Evolutionary conservation across 108 stramenopile genomes (phyloP), one percentile per base, ranked within the genome.

Genomic region (Nitzschia sp.): DNA sequence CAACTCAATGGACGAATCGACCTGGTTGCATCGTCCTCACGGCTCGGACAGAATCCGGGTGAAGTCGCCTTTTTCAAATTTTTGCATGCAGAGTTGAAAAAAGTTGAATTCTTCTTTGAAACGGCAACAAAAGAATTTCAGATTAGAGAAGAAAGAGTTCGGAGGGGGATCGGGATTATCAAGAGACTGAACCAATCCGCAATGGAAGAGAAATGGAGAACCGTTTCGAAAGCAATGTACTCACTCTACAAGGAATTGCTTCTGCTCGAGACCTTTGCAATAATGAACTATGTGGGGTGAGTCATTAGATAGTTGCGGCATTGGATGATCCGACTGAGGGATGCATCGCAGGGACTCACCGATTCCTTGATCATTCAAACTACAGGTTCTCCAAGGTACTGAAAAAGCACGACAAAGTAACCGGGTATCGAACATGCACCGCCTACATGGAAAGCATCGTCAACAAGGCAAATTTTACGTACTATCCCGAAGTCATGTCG

Each of bases 331-430:
- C n/a, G n/a, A n/a, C n/a, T n/a, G n/a, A n/a, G n/a, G n/a, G n/a
- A n/a, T n/a, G n/a, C n/a, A n/a, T n/a, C n/a, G n/a, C n/a, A n/a
- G n/a, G n/a, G n/a, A n/a, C n/a, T n/a, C n/a, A n/a, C n/a, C n/a
- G n/a, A n/a, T n/a, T n/a, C n/a, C n/a, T n/a, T n/a, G n/a, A n/a
- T n/a, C n/a, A n/a, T n/a, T n/a, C n/a, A n/a, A n/a, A n/a, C n/a
- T n/a, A n/a, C n/a, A n/a, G n/a, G 27, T 97, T 96, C 77, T 86
- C 87, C 64, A 98, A 98, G 80, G 96, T 97, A 56, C 80, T 98
- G 59, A 98, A 98, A 76, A 98, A 98, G 76, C 97, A 98, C 78
- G 97, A 98, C 85, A 98, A 97, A 75, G 70, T 82, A 24, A 96
- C 96, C 1, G 91, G 92, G 36, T 94, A 80, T 59, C 60, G 61